Evolutionary conservation across 441 rosid species (phyloP).

Genomic region (Gossypium schwendimanii): DNA sequence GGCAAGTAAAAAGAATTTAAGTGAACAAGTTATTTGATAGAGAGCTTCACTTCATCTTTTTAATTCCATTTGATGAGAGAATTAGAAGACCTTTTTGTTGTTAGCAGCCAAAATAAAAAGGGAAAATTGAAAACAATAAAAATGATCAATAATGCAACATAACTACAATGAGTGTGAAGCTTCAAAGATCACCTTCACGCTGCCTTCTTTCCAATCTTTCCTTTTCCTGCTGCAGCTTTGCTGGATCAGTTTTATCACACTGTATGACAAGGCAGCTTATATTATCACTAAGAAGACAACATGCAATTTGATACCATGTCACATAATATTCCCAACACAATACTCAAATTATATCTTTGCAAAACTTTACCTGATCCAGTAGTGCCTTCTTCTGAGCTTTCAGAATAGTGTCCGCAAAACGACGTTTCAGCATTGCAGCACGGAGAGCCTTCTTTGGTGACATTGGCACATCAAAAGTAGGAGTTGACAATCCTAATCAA

Average conservation of each 20-base stretch:
- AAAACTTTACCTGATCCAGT: conserved; percentile 41
- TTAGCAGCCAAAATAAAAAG: background rate
- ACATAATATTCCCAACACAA: background rate
- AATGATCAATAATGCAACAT: background rate
- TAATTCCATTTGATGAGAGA: background rate
- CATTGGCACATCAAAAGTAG: conserved; percentile 35
- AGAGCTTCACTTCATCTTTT: background rate
- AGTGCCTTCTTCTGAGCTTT: conserved; percentile 66
- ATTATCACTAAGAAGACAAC: background rate
- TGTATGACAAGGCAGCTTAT: conserved; percentile 12
- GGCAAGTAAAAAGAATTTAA: background rate
- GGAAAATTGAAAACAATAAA: background rate
- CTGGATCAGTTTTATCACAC: conserved; percentile 64
- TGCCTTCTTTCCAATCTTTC: conserved; percentile 62
- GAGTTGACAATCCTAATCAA: conserved; percentile 38
- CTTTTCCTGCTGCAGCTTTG: conserved; percentile 55
- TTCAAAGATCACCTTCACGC: conserved; percentile 51
- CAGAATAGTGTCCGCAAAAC: conserved; percentile 71
- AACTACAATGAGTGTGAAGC: background rate
- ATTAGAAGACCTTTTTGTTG: background rate
- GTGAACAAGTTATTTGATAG: background rate
- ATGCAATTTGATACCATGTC: background rate
- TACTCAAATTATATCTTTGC: background rate
- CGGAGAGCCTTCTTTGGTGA: conserved; percentile 77
- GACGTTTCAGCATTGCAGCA: conserved; percentile 63